Conservation (phyloP, 2,329 filamentous ascomycete species). For the Venturia asperata region DNA sequence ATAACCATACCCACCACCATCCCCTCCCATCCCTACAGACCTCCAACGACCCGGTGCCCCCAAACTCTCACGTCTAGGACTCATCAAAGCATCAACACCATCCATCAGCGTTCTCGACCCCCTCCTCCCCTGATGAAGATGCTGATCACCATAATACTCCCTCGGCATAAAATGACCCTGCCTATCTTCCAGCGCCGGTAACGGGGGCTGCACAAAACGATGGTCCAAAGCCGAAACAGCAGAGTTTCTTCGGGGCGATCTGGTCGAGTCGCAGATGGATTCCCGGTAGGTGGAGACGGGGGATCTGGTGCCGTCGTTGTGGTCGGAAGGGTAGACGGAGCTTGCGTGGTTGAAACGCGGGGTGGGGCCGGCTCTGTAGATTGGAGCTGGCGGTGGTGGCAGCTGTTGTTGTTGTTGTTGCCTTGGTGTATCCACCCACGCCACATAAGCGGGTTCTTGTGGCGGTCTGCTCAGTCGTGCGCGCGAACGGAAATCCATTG, state of each 20-base stretch:
- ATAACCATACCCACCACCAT: neutral
- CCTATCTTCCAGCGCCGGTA: neutral
- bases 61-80: neutral
- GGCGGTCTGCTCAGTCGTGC: neutral
- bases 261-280: neutral
- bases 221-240: neutral
- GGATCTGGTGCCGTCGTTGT: neutral
- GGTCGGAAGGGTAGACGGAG: neutral
- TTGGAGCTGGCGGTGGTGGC: neutral
- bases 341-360: neutral
- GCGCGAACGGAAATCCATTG: neutral
- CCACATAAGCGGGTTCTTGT: neutral
- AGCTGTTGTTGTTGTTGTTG: neutral
- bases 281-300: neutral
- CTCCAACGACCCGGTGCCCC: neutral
- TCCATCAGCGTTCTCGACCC: neutral
- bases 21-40: neutral
- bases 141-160: neutral
- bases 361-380: neutral
- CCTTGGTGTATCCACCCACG: neutral
- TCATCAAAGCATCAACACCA: neutral
- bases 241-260: neutral
- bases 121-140: neutral
- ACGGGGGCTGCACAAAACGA: neutral
- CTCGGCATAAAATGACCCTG: neutral